Conservation (phyloP, 306 rosid genomes). For the Sesbania bispinosa region DNA sequence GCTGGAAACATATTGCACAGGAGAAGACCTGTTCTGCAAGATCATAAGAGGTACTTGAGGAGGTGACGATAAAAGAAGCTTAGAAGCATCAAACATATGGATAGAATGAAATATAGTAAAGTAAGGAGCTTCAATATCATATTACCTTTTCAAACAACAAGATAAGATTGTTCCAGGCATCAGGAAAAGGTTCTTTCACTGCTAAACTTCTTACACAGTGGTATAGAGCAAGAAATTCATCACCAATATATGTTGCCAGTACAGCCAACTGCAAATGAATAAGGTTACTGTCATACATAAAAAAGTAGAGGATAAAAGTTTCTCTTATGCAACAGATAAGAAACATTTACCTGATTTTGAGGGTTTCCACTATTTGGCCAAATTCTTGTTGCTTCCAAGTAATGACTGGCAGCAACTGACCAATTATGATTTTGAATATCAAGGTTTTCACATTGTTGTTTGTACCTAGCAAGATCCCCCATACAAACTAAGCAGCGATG, state of each 20-base stretch:
- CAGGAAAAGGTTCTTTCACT: constrained; percentile 91
- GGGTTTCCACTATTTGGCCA: constrained; percentile 98
- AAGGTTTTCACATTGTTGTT: constrained; percentile 68
- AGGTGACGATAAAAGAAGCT: constrained; percentile 16
- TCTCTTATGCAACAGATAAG: neutral
- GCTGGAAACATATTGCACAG: constrained; percentile 34
- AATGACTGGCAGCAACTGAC: constrained; percentile 87
- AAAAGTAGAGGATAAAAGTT: constrained; percentile 7
- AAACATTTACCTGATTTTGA: constrained; percentile 76
- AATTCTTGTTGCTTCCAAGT: constrained; percentile 80
- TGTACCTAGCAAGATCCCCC: constrained; percentile 92
- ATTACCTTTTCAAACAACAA: constrained; percentile 85
- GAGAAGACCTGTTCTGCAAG: constrained; percentile 79
- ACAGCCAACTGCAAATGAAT: constrained; percentile 75
- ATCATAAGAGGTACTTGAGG: constrained; percentile 40
- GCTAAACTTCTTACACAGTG: constrained; percentile 92
- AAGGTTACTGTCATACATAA: constrained; percentile 12
- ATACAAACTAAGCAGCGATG: constrained; percentile 93
- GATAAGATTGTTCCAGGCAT: constrained; percentile 78
- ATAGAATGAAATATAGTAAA: neutral
- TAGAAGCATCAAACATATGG: neutral
- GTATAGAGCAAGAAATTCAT: constrained; percentile 91
- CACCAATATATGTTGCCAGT: constrained; percentile 84
- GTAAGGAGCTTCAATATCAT: neutral
- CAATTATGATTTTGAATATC: constrained; percentile 58